Percentiles rank a stretch among this genome's conserved stretches.
These are phyloP conservation scores for Ceratobasidium sp. DNA, from an alignment of 1,284 basidiomycete species.

Conservation along the genomic window DNA sequence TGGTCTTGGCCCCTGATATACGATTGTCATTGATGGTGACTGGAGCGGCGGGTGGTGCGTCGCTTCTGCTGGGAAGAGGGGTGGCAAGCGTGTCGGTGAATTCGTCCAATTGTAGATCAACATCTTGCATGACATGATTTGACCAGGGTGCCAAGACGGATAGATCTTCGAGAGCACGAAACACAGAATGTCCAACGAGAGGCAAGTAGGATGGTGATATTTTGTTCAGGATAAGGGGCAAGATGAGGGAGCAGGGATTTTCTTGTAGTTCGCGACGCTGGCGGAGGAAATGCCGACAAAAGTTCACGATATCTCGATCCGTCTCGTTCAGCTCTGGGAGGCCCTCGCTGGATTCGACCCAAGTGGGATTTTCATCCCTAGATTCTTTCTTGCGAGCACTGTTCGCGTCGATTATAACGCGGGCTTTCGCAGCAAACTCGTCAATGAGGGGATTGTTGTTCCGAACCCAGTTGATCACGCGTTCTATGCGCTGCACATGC, in stretches of 20 bases:
- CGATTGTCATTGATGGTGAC: constrained; percentile 69
- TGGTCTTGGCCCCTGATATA: constrained; percentile 47
- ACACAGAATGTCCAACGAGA: constrained; percentile 4
- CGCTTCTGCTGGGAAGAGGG: constrained; percentile 55
- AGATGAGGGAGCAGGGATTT: constrained; percentile 65
- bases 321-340: constrained; percentile 53
- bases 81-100: constrained; percentile 48
- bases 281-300: constrained; percentile 72
- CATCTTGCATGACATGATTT: constrained; percentile 49
- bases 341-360: constrained; percentile 49
- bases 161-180: constrained; percentile 30
- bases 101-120: constrained; percentile 49
- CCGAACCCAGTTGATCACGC: constrained; percentile 66
- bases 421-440: constrained; percentile 70
- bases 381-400: constrained; percentile 52
- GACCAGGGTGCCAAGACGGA: constrained; percentile 35
- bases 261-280: constrained; percentile 69
- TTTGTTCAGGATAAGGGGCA: constrained; percentile 52
- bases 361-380: constrained; percentile 54
- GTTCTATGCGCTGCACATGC: constrained; percentile 68
- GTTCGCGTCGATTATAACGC: constrained; percentile 56
- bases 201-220: constrained; percentile 45
- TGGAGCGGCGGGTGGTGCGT: constrained; percentile 56
- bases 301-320: constrained; percentile 73
- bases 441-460: constrained; percentile 60